Evolutionary conservation across 1,284 basidiomycete genomes (phyloP), one percentile per base, ranked within the genome.

Genomic region (Ceratobasidium sp.): DNA sequence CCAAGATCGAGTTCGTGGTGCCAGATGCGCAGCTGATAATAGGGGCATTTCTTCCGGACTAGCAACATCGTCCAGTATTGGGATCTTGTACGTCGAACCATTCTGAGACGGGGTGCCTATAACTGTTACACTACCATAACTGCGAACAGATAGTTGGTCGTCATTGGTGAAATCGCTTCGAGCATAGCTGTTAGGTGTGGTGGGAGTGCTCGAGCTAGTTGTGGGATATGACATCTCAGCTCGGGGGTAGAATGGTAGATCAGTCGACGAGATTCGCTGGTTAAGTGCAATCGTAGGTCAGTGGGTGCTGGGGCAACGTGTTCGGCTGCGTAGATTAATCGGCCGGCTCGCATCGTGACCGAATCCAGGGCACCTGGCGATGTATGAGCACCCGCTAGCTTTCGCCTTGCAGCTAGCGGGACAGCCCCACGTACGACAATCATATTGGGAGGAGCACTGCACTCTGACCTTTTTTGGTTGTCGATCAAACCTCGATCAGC

Each of bases 301-400:
- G 13, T 50, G n/a, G n/a, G n/a, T n/a, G n/a, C n/a, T 23, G 67
- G n/a, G 10, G 52, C 64, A 66, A 66, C 52, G 67, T 56, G 54
- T 69, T 69, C 38, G 48, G n/a, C 26, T 40, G 33, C 52, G 54
- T 38, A 68, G 33, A n/a, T 54, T 7, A 40, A 17, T 62, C 33
- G 38, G 38, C 59, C 33, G 59, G 59, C 12, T 42, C 33, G 20
- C 7, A 62, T 62, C 59, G 20, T 62, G 33, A 62, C 59, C 17
- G 38, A 38, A 33, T 15, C 17, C 7, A 44, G 26, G 64, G 42
- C 42, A 23, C 12, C 64, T 44, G 46, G 46, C 2, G 38, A 40
- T 20, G 3, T 2, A 20, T 40, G 33, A 64, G 28, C n/a, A n/a
- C n/a, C n/a, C n/a, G 44, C 44, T 46, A 13, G 44, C 6, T 46